Percentiles rank a stretch among this genome's conserved stretches.
phyloP scores from a whole-genome alignment of 2,329 filamentous ascomycete genomes.

The Paramyrothecium roridum region DNA sequence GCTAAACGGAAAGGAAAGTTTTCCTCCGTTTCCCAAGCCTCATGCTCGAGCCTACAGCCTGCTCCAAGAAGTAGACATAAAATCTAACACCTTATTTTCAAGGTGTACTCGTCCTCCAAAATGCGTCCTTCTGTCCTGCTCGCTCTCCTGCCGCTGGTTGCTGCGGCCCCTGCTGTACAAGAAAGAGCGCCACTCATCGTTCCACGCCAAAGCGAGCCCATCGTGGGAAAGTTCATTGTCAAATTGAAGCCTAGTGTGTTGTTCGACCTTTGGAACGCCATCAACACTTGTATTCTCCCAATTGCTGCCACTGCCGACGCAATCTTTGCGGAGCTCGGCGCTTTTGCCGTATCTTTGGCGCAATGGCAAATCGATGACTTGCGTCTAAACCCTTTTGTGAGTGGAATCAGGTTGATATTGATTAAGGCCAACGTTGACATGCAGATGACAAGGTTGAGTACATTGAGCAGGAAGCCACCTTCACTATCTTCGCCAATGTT shows the following conservation, averaged over 20 bases:
- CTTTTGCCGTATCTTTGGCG: slow-evolving; percentile 12
- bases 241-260: slow-evolving; percentile 4
- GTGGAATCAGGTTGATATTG: background rate
- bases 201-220: slow-evolving; percentile 7
- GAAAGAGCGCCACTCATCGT: slow-evolving; percentile 11
- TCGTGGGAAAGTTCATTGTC: slow-evolving; percentile 15
- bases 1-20: too few relatives aligned
- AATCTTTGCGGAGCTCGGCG: slow-evolving; percentile 5
- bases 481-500: slow-evolving; percentile 13
- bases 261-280: slow-evolving; percentile 1
- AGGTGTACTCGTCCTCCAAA: background rate
- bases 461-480: slow-evolving; percentile 28
- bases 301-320: slow-evolving; percentile 11
- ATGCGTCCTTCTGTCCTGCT: slow-evolving; percentile 11
- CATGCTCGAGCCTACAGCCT: too few relatives aligned
- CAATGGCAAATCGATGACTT: slow-evolving; percentile 9
- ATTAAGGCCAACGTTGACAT: too few relatives aligned
- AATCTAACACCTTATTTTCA: too few relatives aligned
- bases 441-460: slow-evolving; percentile 19
- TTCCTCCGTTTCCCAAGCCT: too few relatives aligned
- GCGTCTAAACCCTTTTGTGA: slow-evolving; percentile 7
- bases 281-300: background rate
- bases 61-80: too few relatives aligned
- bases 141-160: slow-evolving; percentile 7
- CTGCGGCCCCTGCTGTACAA: slow-evolving; percentile 6